These are phyloP conservation scores for Russula earlei DNA, from an alignment of 768 basidiomycete genomes.

Conservation along the genomic window DNA sequence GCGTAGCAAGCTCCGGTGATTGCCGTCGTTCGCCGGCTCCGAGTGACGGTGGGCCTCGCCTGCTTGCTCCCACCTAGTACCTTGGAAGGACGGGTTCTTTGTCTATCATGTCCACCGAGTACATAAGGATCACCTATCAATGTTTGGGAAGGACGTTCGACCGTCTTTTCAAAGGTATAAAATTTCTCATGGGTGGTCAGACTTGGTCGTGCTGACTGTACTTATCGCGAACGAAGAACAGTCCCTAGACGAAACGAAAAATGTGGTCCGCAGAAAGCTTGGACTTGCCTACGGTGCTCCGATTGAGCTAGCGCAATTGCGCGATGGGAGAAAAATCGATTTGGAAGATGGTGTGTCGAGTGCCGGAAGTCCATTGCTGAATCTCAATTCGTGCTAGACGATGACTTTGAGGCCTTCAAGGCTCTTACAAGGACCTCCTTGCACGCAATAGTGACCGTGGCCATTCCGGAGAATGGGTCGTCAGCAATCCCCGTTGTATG, in stretches of 20 bases:
- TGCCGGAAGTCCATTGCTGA: neutral
- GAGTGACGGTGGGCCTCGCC: neutral
- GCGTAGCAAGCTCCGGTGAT: neutral
- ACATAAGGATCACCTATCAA: constrained; percentile 15
- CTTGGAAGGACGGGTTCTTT: neutral
- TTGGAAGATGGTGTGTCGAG: constrained; percentile 66
- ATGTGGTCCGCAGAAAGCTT: constrained; percentile 54
- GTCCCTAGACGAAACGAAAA: constrained; percentile 48
- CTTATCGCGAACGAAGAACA: constrained; percentile 35
- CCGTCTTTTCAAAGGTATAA: constrained; percentile 41
- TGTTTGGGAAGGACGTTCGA: constrained; percentile 35
- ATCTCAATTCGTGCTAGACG: constrained; percentile 37
- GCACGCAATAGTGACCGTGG: constrained; percentile 14
- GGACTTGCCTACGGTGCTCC: constrained; percentile 32
- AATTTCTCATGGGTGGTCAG: neutral
- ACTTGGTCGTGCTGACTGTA: constrained; percentile 7
- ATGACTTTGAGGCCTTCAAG: constrained; percentile 69
- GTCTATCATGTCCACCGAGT: neutral
- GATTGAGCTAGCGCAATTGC: constrained; percentile 42
- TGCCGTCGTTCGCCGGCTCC: neutral
- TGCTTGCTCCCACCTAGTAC: too few relatives aligned
- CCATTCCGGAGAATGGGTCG: neutral
- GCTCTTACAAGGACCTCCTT: constrained; percentile 33
- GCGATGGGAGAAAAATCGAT: constrained; percentile 45
- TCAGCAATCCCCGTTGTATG: neutral